These are phyloP conservation scores for Cyberlindnera veronae DNA, from an alignment of 805 yeast species.

Conservation along the genomic window DNA sequence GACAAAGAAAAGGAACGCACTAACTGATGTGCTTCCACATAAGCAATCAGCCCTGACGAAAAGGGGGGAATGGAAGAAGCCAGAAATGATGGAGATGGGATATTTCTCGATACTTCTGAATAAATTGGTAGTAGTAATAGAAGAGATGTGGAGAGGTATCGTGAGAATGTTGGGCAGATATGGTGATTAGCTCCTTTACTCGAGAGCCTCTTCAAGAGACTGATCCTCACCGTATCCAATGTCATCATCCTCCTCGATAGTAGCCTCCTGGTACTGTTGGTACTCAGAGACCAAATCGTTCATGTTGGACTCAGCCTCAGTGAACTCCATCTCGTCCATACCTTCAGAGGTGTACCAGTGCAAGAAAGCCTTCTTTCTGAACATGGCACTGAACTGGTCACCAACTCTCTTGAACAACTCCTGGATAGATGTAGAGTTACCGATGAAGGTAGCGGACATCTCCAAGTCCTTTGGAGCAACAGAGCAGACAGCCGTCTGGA, in stretches of 20 bases:
- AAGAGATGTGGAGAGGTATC: conserved; percentile 4
- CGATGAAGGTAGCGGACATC: conserved; percentile 90
- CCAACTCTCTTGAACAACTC: conserved; percentile 98
- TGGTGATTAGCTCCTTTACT: conserved; percentile 13
- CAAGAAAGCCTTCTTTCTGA: conserved; percentile 97
- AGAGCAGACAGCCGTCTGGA: conserved; percentile 98
- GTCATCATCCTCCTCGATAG: conserved; percentile 71
- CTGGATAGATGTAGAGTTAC: conserved; percentile 96
- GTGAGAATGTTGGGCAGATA: conserved; percentile 1
- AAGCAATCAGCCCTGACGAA: no score
- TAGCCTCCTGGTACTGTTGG: conserved; percentile 92
- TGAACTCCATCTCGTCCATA: conserved; percentile 99
- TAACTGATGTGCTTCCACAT: no score
- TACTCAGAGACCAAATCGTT: conserved; percentile 97
- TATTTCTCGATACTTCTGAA: no score
- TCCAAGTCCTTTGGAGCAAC: conserved; percentile 88
- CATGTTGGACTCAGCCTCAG: conserved; percentile 97
- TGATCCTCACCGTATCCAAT: conserved; percentile 30
- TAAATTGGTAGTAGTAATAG: no score
- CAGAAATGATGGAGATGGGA: no score
- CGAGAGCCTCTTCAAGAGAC: conserved; percentile 30
- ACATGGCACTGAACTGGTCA: conserved; percentile 95
- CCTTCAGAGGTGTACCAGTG: conserved; percentile 99
- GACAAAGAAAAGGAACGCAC: no score
- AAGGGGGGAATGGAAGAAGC: no score